Percentiles rank a stretch among this genome's conserved stretches.
These are phyloP conservation scores for Jaltomata sinuosa DNA, from an alignment of 257 asterid genomes.

Conservation along the genomic window DNA sequence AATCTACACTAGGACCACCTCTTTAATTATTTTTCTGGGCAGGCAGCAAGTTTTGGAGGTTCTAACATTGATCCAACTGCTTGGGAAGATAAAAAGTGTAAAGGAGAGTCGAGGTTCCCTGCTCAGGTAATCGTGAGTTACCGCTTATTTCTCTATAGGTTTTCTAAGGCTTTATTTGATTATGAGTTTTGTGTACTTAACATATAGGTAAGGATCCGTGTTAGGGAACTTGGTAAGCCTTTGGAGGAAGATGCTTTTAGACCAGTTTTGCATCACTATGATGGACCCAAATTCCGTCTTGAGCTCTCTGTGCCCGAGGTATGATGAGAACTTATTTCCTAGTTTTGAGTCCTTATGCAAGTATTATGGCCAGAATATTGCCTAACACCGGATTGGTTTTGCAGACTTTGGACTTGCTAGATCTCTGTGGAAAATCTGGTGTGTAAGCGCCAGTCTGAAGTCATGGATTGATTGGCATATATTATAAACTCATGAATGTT, in stretches of 20 bases:
- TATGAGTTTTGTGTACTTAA: constrained; percentile 1
- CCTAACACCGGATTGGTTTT: background rate
- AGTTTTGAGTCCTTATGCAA: background rate
- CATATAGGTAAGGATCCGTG: constrained; percentile 62
- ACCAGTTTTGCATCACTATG: constrained; percentile 94
- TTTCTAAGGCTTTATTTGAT: background rate
- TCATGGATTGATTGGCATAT: constrained; percentile 5
- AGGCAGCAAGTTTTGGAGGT: constrained; percentile 92
- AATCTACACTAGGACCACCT: background rate
- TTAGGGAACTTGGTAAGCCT: constrained; percentile 75
- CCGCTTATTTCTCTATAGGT: background rate
- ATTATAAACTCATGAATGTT: constrained; percentile 2
- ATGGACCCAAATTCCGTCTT: constrained; percentile 97
- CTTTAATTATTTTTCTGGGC: background rate
- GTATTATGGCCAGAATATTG: background rate
- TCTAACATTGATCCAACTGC: constrained; percentile 96
- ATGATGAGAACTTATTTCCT: background rate
- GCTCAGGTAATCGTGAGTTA: constrained; percentile 60
- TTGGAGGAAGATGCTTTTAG: constrained; percentile 93
- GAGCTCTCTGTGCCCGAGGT: constrained; percentile 97
- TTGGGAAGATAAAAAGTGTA: constrained; percentile 96
- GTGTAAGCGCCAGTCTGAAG: constrained; percentile 9
- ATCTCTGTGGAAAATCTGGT: constrained; percentile 73
- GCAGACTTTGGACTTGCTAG: constrained; percentile 89
- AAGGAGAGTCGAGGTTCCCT: constrained; percentile 96